A percentile compares a stretch with the other conserved stretches of the same genome.
Evolutionary conservation across 1,139 yeast genomes (phyloP).

Genomic region (Candida gigantensis): DNA sequence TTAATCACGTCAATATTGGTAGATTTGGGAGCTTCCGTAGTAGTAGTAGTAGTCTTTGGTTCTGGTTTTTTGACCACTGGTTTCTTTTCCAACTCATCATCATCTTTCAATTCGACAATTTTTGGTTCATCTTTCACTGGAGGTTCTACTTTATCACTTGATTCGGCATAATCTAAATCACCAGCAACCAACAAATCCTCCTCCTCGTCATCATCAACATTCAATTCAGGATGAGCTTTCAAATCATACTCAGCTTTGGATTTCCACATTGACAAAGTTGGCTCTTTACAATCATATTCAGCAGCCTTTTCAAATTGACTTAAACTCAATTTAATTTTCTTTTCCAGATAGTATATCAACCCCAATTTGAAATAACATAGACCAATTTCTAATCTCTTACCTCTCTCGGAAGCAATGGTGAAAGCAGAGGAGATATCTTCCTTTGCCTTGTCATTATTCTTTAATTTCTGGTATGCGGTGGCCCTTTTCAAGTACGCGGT

Average conservation of each 20-base stretch:
- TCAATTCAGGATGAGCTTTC: slow-evolving; percentile 23
- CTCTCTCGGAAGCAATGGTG: slow-evolving; percentile 50
- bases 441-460: slow-evolving; percentile 50
- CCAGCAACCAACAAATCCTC: slow-evolving; percentile 6
- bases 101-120: slow-evolving; percentile 6
- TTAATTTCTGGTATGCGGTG: slow-evolving; percentile 55
- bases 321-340: slow-evolving; percentile 49
- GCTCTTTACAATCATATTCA: slow-evolving; percentile 46
- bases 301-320: slow-evolving; percentile 52
- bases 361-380: slow-evolving; percentile 63
- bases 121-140: slow-evolving; percentile 7
- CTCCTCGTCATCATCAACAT: slow-evolving; percentile 15
- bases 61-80: background rate
- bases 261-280: slow-evolving; percentile 54
- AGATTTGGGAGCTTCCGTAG: slow-evolving; percentile 14
- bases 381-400: slow-evolving; percentile 55
- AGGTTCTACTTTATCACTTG: slow-evolving; percentile 8
- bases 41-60: background rate
- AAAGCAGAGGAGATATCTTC: slow-evolving; percentile 58
- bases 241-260: slow-evolving; percentile 42
- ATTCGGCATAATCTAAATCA: slow-evolving; percentile 9
- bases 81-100: slow-evolving; percentile 3
- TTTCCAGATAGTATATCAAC: slow-evolving; percentile 48
- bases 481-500: slow-evolving; percentile 56
- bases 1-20: slow-evolving; percentile 37